phyloP scores from a whole-genome alignment of 352 stramenopile species.

The Phytophthora lateralis region DNA sequence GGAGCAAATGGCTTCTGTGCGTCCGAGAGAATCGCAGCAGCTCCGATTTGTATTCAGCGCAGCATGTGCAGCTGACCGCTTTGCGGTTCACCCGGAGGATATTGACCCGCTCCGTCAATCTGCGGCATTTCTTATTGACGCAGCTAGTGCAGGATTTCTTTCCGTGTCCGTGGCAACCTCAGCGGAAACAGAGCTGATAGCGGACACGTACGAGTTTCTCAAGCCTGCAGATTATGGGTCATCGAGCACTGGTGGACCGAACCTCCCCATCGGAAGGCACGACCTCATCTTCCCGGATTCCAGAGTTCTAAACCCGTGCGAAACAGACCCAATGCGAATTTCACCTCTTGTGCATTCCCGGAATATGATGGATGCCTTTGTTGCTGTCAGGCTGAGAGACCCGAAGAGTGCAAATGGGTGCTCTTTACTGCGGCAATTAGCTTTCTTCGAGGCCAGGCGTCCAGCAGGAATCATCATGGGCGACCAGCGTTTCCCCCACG shows the following conservation, averaged over 20 bases:
- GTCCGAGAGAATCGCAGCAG: constrained; percentile 37
- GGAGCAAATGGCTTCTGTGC: constrained; percentile 39
- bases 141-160: constrained; percentile 57
- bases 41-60: constrained; percentile 66
- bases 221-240: constrained; percentile 34
- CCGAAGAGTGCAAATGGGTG: constrained; percentile 30
- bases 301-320: constrained; percentile 42
- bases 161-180: constrained; percentile 56
- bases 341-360: constrained; percentile 25
- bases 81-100: constrained; percentile 45
- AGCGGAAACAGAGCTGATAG: constrained; percentile 33
- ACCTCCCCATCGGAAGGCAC: constrained; percentile 52
- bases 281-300: constrained; percentile 39
- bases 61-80: constrained; percentile 49
- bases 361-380: constrained; percentile 30
- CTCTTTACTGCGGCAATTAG: constrained; percentile 47
- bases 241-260: constrained; percentile 20
- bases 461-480: constrained; percentile 55
- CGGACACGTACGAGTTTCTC: constrained; percentile 50
- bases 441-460: constrained; percentile 42
- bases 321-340: constrained; percentile 26
- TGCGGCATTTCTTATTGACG: constrained; percentile 42
- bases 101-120: constrained; percentile 46
- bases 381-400: constrained; percentile 34
- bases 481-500: constrained; percentile 36